Evolutionary conservation across 495 filamentous ascomycete genomes (phyloP).

Genomic region (Penicillium antarcticum): DNA sequence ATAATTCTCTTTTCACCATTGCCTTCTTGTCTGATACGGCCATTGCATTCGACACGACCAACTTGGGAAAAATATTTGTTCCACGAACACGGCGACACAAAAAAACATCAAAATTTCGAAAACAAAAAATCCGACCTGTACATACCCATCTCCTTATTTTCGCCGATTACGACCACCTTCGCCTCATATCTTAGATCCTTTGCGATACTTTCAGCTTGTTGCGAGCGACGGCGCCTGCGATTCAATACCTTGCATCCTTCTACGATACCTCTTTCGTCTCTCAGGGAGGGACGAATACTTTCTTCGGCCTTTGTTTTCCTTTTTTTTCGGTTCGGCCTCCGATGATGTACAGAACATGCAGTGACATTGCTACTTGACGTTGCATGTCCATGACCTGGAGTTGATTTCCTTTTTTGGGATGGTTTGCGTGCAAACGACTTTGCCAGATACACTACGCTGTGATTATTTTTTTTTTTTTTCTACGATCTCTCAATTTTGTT

Average conservation of each 20-base stretch:
- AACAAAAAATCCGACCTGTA: conserved; percentile 40
- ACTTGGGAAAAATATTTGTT: conserved; percentile 23
- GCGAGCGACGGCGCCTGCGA: conserved; percentile 49
- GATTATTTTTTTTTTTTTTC: conserved; percentile 24
- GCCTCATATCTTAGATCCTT: conserved; percentile 38
- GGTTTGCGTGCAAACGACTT: conserved; percentile 27
- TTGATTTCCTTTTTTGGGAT: conserved; percentile 32
- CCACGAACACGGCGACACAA: conserved; percentile 29
- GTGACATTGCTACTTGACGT: conserved; percentile 39
- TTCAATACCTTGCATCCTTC: conserved; percentile 39
- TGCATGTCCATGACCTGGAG: conserved; percentile 36
- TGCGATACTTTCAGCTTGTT: conserved; percentile 42
- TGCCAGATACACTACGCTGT: conserved; percentile 29
- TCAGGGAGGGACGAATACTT: conserved; percentile 39
- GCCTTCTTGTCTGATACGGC: conserved; percentile 28
- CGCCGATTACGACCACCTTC: conserved; percentile 36
- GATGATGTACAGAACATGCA: conserved; percentile 48
- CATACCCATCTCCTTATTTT: conserved; percentile 25
- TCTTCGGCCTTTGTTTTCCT: conserved; percentile 23
- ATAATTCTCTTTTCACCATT: conserved; percentile 31
- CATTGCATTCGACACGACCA: conserved; percentile 37
- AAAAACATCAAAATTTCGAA: conserved; percentile 23
- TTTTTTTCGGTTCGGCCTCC: conserved; percentile 29
- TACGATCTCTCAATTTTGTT: conserved; percentile 31
- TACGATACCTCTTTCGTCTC: conserved; percentile 43